Base-by-base conservation (phyloP, 805 yeast species). In the Metschnikowia gruessii region DNA sequence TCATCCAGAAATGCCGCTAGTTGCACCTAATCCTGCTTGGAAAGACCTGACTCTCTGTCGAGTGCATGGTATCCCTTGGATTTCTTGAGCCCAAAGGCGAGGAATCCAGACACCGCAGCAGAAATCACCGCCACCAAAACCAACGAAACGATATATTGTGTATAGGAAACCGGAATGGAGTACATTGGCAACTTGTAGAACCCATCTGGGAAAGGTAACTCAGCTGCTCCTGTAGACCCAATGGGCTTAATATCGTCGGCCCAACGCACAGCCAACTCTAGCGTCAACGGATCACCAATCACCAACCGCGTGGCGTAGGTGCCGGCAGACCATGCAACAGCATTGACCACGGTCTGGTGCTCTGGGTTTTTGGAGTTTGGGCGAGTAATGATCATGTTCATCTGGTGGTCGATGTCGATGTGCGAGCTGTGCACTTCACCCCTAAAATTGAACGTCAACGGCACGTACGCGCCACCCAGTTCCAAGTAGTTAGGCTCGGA, bases 351-450 rank as follows among this genome's bases (percentile, higher is more conserved):
- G 4, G 79, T 58, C 46, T 70, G 66, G 45, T 61, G 65, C 12
- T 66, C 65, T 1, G 58, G 54, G n/a, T 54, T 54, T 15, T 47
- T 55, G 21, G 53, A 57, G 5, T 61, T 42, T 13, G 81, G 69
- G 38, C 65, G 65, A 29, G 73, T 62, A 45, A 81, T 61, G 2
- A 83, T 48, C 13, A 83, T 67, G 56, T 83, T 84, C 58, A 85
- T 39, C 28, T 70, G 61, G 8, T 78, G 67, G 58, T 85, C 90
- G 39, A 85, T 64, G 54, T 85, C 90, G 48, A 85, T 65, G 64
- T 85, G 91, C 34, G 83, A 74, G 37, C 81, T 82, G 54, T 80
- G 81, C 32, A 84, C 74, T 49, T 76, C 77, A 4, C 92, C 92
- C 53, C 89, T 74, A 45, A 85, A 66, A 55, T 80, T 79, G 60